These are phyloP conservation scores for Mycena haematopus DNA, from an alignment of 768 basidiomycete genomes.

Conservation along the genomic window DNA sequence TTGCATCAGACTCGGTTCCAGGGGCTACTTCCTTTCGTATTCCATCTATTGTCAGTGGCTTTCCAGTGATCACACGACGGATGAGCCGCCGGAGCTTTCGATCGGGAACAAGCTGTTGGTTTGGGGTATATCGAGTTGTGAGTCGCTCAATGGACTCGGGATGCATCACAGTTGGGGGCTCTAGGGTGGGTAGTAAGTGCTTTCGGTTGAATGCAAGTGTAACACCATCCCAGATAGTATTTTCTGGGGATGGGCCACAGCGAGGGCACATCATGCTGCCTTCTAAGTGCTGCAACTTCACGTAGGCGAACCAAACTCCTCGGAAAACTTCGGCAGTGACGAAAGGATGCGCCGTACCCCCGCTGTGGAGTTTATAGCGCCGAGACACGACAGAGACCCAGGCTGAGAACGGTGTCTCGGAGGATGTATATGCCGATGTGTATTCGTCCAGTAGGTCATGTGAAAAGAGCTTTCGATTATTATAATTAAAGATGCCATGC, in stretches of 20 bases:
- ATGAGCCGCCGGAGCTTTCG: background rate
- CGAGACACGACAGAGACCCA: slow-evolving; percentile 18
- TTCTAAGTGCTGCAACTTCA: slow-evolving; percentile 22
- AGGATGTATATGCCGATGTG: slow-evolving; percentile 16
- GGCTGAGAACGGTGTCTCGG: slow-evolving; percentile 26
- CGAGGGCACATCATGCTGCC: slow-evolving; percentile 16
- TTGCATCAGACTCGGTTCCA: background rate
- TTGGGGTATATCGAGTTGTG: background rate
- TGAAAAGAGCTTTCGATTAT: slow-evolving; percentile 20
- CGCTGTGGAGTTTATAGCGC: slow-evolving; percentile 14
- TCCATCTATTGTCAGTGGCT: background rate
- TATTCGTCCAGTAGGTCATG: slow-evolving; percentile 29
- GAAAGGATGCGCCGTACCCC: background rate
- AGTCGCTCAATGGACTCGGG: background rate
- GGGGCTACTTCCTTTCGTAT: background rate
- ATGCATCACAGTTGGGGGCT: slow-evolving; percentile 22
- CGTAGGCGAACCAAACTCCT: slow-evolving; percentile 27
- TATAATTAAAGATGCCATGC: slow-evolving; percentile 27
- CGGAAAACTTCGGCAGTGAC: slow-evolving; percentile 18
- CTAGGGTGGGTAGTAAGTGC: slow-evolving; percentile 21
- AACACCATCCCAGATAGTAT: slow-evolving; percentile 31
- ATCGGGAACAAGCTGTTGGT: slow-evolving; percentile 2
- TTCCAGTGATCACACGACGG: background rate
- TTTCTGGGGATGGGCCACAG: slow-evolving; percentile 23
- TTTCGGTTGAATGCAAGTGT: slow-evolving; percentile 28